Base-by-base conservation (phyloP, 345 rosid species). In the Garcia nutans region DNA sequence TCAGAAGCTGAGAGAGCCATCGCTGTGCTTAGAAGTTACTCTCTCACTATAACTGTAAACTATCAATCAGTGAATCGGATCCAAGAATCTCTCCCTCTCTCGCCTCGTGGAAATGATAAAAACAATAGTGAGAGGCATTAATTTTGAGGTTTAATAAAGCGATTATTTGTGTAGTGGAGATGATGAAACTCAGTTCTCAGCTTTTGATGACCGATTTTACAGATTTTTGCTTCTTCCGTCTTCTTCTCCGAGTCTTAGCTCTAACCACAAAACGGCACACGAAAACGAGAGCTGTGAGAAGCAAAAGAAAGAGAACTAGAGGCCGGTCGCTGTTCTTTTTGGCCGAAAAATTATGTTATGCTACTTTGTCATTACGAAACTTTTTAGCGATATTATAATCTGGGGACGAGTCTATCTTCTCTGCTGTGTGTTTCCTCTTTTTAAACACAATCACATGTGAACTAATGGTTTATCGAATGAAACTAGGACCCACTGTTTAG, bases 1-100 rank as follows among this genome's bases (percentile, higher is more conserved):
- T 96, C 98, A 58, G 98, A 85, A 78, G 92, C 92, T 55, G 98
- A 92, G 8, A 96, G 89, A 76, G 97, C 97, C 99, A 96, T 96
- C 67, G 68, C 77, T 52, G 44, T 11, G 63, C 62, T 23, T 12
- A 10, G 3, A 17, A 33, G n/a, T 15, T 22, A 15, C 60, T 60
- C 24, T 31, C 41, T 5, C 42, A 65, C 74, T 74, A 75, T 0
- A 28, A 49, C n/a, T 28, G 22, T 10, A 16, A 28, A 17, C 28
- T 16, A 13, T 49, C 6, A 78, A 82, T 79, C 73, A 67, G 78
- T 61, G 83, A 85, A 76, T 82, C 75, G 84, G 83, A 87, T 87
- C 84, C 82, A 74, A 26, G 72, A 81, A 79, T 77, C 60, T 61
- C 52, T 47, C 17, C 5, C 41, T 37, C 41, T 37, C 41, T 37